Conservation (phyloP, 2,329 filamentous ascomycete species). For the Ceratocystiopsis sp. region DNA sequence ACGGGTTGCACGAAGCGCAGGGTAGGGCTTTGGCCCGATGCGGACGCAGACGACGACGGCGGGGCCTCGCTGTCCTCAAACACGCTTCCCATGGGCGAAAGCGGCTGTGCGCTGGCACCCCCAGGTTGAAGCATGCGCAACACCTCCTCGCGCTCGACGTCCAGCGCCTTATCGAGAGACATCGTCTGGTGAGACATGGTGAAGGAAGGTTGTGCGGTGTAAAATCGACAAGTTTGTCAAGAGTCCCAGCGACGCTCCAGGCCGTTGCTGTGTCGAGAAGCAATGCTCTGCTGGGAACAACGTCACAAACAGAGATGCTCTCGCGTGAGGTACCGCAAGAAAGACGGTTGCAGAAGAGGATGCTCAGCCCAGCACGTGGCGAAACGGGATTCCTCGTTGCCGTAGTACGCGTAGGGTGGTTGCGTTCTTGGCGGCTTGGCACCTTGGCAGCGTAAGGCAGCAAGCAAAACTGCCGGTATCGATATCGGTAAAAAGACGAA, state of each 20-base stretch:
- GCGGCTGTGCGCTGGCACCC: constrained; percentile 24
- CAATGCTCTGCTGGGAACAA: too few species aligned
- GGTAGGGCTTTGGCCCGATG: background rate
- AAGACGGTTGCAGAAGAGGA: too few species aligned
- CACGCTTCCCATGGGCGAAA: constrained; percentile 54
- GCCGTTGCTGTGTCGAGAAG: too few species aligned
- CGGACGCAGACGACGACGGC: constrained; percentile 2
- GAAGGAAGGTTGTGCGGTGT: constrained; percentile 3
- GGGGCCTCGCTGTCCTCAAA: constrained; percentile 27
- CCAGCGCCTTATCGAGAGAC: constrained; percentile 61
- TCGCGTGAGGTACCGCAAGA: too few species aligned
- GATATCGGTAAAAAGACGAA: background rate
- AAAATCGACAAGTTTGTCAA: background rate
- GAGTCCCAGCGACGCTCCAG: too few species aligned
- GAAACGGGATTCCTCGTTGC: too few species aligned
- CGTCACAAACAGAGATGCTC: too few species aligned
- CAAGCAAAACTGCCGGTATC: background rate
- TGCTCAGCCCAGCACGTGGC: too few species aligned
- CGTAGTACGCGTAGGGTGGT: too few species aligned
- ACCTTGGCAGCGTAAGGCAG: background rate
- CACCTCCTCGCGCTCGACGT: constrained; percentile 61
- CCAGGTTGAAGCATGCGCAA: constrained; percentile 43
- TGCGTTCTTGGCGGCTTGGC: constrained; percentile 6
- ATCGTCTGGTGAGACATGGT: constrained; percentile 30
- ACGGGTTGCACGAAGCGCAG: constrained; percentile 18